Evolutionary conservation across 805 yeast species (phyloP), one percentile per base, ranked within the genome.

Genomic region (Starmerella bombi): DNA sequence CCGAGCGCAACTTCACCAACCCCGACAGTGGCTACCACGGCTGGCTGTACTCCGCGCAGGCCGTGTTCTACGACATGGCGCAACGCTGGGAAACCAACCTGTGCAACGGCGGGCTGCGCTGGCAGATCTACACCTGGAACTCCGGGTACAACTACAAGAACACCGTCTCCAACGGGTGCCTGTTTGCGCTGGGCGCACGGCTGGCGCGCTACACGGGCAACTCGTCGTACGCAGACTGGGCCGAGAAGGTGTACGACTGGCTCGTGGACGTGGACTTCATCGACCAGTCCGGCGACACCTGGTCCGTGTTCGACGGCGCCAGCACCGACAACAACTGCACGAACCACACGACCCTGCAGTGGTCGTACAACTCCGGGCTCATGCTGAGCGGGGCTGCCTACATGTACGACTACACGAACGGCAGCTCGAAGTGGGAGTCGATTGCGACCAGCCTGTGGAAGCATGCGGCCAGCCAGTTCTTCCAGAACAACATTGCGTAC

Each of bases 111-210:
- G 94, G 94, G 2, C 66, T 83, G 42, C 72, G 94, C 62, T 83
- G 94, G 94, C 94, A 83, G 65, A 84, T 83, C 50, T 84, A 80
- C 62, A 70, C 78, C 39, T 83, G 85, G 84, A 84, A 84, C 59
- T 67, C 81, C 6, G 94, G 94, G 45, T 83, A 82, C 59, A 75
- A 79, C 58, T 83, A 83, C 62, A 83, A 83, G 59, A 84, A 84
- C 62, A 63, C 86, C n/a, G 80, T 83, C 49, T 71, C 91, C n/a
- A 83, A 82, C 58, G 93, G 93, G 3, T 74, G 81, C 50, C 60
- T 84, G 39, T 82, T 84, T 69, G 75, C 78, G 49, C 62, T 83
- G 32, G 86, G 83, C 19, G 91, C 93, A 2, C 70, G 94, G 49
- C 69, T 83, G 50, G 88, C 86, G 2, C 70, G 93, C 52, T 84